phyloP scores from a whole-genome alignment of 495 filamentous ascomycete genomes.

The Ramalina peruviana region DNA sequence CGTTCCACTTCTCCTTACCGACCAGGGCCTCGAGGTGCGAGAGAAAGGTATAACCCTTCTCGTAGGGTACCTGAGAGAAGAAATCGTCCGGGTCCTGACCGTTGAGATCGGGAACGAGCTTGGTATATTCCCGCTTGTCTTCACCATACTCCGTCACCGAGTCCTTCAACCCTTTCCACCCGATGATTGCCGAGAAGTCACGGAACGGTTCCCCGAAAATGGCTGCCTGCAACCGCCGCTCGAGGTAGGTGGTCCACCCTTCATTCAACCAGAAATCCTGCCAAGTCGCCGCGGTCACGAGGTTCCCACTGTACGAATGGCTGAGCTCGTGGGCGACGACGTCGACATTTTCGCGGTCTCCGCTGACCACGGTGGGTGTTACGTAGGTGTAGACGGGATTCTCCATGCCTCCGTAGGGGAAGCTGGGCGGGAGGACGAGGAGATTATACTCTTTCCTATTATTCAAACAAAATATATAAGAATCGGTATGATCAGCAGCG shows the following conservation, averaged over 20 bases:
- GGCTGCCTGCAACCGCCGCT: slow-evolving; percentile 45
- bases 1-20: slow-evolving; percentile 76
- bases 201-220: slow-evolving; percentile 68
- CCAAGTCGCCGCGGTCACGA: slow-evolving; percentile 84
- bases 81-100: slow-evolving; percentile 91
- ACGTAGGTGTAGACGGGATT: slow-evolving; percentile 2
- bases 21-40: slow-evolving; percentile 75
- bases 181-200: slow-evolving; percentile 72
- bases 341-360: slow-evolving; percentile 84
- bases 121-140: slow-evolving; percentile 75
- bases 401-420: slow-evolving; percentile 47
- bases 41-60: slow-evolving; percentile 66
- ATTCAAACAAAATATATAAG: too few species aligned
- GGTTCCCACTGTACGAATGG: slow-evolving; percentile 87
- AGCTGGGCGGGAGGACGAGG: slow-evolving; percentile 76
- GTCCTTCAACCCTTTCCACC: slow-evolving; percentile 49
- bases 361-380: neutral
- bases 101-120: slow-evolving; percentile 71
- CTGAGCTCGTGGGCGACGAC: slow-evolving; percentile 91
- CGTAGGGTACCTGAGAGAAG: slow-evolving; percentile 68
- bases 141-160: slow-evolving; percentile 61
- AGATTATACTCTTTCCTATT: slow-evolving; percentile 76
- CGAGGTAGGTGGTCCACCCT: slow-evolving; percentile 90
- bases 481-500: too few species aligned
- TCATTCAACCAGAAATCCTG: slow-evolving; percentile 98